Base-by-base conservation (phyloP, 345 rosid genomes). In the Acer negundo region DNA sequence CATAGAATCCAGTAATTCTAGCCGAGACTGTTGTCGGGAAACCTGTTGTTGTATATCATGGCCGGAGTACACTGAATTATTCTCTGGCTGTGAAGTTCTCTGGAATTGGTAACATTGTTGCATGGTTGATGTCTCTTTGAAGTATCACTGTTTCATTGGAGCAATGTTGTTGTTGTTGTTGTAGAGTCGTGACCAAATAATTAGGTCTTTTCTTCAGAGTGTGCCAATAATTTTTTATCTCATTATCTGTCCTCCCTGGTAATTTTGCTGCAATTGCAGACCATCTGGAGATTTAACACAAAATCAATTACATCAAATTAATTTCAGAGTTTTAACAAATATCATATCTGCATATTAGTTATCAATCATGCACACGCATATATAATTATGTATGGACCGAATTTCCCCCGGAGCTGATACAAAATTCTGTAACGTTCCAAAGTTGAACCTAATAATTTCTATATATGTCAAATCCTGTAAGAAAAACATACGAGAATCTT, bases 201-300 rank as follows among this genome's bases (percentile, higher is more conserved):
- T 59, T 1, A 0, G 59, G 17, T 75, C 72, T 82, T 49, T 85
- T 85, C 82, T 85, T 85, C 70, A 80, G 73, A 42, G 79, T 42
- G 47, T 80, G 84, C 85, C 87, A 80, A 8, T 62, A 69, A 53
- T 85, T 85, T 64, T 85, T 85, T 2, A 85, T 80, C 70, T 85
- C 85, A 47, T 82, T 82, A 31, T 82, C 87, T 40, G 85, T 82
- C 68, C 84, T 61, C 28, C 87, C 85, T 2, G 78, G 79, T 62
- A 85, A 72, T 15, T 51, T 85, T 56, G 80, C 80, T 13, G 84
- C 85, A 15, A 85, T 82, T 6, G 79, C 72, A 3, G 85, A 80
- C 87, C 85, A 85, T 65, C 85, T 85, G 75, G 0, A 67, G 58
- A 65, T 15, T 28, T 35, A 28, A 2, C n/a, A 16, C 8, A 20